A percentile compares a stretch with the other conserved stretches of the same genome.
Conservation (phyloP, 2,329 filamentous ascomycete genomes). For the Orbilia brochopaga region DNA sequence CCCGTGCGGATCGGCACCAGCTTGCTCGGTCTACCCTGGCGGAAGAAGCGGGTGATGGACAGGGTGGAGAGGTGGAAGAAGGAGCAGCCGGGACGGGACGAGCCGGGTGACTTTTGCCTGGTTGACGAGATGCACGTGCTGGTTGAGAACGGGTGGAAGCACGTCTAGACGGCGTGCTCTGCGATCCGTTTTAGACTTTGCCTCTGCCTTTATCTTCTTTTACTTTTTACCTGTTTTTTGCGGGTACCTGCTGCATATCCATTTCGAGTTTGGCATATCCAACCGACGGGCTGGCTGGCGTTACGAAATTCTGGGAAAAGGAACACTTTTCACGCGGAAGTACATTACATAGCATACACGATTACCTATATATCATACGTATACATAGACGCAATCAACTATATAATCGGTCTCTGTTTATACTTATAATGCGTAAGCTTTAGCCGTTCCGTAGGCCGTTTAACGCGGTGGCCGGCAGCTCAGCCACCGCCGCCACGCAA, state of each 20-base stretch:
- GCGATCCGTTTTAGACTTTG: neutral
- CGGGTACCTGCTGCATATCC: neutral
- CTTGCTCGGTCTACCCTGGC: constrained; percentile 58
- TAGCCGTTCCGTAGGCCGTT: neutral
- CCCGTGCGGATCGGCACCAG: constrained; percentile 57
- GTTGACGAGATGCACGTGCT: constrained; percentile 70
- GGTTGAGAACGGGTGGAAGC: constrained; percentile 66
- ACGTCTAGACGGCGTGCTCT: constrained; percentile 60
- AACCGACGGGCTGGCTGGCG: constrained; percentile 1
- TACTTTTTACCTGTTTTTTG: neutral
- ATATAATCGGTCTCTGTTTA: neutral
- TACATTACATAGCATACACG: neutral
- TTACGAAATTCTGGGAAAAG: neutral
- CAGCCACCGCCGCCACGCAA: constrained; percentile 21
- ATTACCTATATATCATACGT: neutral
- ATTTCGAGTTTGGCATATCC: neutral
- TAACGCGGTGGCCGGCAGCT: neutral
- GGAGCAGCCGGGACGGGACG: constrained; percentile 60
- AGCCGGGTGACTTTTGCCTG: constrained; percentile 59
- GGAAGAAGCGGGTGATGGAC: constrained; percentile 58
- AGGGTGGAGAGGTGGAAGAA: constrained; percentile 59
- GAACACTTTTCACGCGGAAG: neutral
- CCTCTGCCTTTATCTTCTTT: neutral
- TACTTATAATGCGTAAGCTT: too few relatives aligned
- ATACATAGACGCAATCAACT: neutral